These are phyloP conservation scores for Primulina huaijiensis DNA, from an alignment of 257 asterid species.

Conservation along the genomic window DNA sequence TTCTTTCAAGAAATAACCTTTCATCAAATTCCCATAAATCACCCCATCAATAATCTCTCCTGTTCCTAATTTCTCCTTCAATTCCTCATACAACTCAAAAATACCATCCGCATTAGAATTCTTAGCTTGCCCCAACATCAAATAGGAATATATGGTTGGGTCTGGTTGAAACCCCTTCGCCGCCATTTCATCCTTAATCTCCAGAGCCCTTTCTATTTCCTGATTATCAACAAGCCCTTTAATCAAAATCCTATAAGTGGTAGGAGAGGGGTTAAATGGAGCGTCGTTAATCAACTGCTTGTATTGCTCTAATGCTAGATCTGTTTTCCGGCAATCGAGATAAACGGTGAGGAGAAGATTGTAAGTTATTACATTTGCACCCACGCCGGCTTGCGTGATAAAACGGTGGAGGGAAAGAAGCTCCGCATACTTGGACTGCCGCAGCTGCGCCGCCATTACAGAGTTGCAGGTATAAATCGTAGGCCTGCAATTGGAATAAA, in stretches of 20 bases:
- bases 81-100: slow-evolving; percentile 67
- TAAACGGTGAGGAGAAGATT: slow-evolving; percentile 67
- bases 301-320: slow-evolving; percentile 83
- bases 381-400: slow-evolving; percentile 83
- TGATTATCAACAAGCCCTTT: slow-evolving; percentile 71
- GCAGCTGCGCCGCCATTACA: slow-evolving; percentile 81
- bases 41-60: slow-evolving; percentile 61
- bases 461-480: slow-evolving; percentile 82
- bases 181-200: slow-evolving; percentile 67
- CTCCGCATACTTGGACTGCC: slow-evolving; percentile 75
- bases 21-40: slow-evolving; percentile 78
- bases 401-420: slow-evolving; percentile 83
- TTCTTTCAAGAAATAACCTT: slow-evolving; percentile 81
- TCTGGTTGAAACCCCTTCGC: slow-evolving; percentile 62
- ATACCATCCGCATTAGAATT: slow-evolving; percentile 43
- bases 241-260: slow-evolving; percentile 66
- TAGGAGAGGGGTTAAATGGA: slow-evolving; percentile 63
- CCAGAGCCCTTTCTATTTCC: slow-evolving; percentile 60
- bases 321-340: slow-evolving; percentile 76
- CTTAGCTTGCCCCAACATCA: slow-evolving; percentile 47
- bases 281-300: slow-evolving; percentile 68
- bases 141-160: slow-evolving; percentile 36
- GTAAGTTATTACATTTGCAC: slow-evolving; percentile 66
- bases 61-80: slow-evolving; percentile 69
- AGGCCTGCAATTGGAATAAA: slow-evolving; percentile 88